These are phyloP conservation scores for Rosa rugosa DNA, from an alignment of 306 rosid genomes.

Conservation along the genomic window DNA sequence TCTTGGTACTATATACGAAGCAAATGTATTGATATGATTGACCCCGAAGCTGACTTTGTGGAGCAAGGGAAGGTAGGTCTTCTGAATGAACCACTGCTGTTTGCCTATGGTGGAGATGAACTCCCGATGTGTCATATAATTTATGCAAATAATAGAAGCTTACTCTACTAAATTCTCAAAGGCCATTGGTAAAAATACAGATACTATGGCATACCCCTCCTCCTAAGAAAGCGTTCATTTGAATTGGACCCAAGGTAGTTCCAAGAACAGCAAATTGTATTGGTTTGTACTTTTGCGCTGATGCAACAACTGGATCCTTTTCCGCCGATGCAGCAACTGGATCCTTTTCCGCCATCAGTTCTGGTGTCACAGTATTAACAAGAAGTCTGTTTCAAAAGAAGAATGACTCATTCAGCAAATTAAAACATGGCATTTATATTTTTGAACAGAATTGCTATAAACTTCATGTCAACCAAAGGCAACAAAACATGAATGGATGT, in stretches of 20 bases:
- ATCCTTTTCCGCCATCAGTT: constrained; percentile 69
- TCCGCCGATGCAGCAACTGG: constrained; percentile 61
- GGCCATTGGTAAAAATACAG: no score
- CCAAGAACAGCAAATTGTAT: constrained; percentile 98
- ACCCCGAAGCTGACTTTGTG: no score
- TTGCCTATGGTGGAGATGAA: constrained; percentile 97
- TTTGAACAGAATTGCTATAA: not conserved
- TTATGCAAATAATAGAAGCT: constrained; percentile 45
- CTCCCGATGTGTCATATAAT: constrained; percentile 88
- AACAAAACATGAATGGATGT: not conserved
- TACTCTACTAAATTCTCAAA: not conserved
- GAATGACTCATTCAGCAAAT: not conserved
- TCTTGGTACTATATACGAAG: no score
- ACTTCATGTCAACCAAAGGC: not conserved
- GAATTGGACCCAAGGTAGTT: constrained; percentile 94
- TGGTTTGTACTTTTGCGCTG: constrained; percentile 87
- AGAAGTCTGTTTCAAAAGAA: constrained; percentile 27
- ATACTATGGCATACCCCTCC: constrained; percentile 65
- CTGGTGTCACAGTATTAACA: constrained; percentile 38
- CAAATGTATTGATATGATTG: no score
- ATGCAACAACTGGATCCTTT: not conserved
- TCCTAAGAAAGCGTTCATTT: constrained; percentile 85
- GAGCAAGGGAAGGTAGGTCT: constrained; percentile 66
- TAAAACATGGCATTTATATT: constrained; percentile 18
- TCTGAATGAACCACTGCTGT: constrained; percentile 81